Conservation (phyloP, 768 basidiomycete genomes). For the Dioszegia hungarica region DNA sequence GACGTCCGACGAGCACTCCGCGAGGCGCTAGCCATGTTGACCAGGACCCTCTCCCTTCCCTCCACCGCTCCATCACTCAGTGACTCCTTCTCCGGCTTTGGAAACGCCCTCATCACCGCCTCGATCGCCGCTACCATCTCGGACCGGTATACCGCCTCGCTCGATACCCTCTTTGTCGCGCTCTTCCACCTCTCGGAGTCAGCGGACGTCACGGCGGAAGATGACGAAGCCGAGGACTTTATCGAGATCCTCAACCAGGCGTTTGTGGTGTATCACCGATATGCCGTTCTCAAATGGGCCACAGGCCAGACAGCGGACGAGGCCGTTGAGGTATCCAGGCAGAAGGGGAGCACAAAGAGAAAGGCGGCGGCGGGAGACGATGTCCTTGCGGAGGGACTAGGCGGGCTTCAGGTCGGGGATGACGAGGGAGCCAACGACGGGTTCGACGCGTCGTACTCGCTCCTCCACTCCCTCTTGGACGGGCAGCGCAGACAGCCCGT, state of each 20-base stretch:
- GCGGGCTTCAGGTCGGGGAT: constrained; percentile 17
- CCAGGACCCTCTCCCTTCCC: background rate
- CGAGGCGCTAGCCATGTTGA: constrained; percentile 17
- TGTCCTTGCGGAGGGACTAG: constrained; percentile 23
- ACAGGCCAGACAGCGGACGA: constrained; percentile 32
- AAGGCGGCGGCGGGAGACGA: constrained; percentile 21
- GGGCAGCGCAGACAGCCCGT: constrained; percentile 11
- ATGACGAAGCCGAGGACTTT: constrained; percentile 28
- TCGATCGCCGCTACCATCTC: constrained; percentile 16
- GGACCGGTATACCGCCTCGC: constrained; percentile 22
- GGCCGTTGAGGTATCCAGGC: constrained; percentile 1
- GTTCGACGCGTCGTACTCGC: constrained; percentile 26
- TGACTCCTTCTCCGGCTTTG: constrained; percentile 25
- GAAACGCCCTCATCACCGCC: constrained; percentile 30
- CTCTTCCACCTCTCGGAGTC: constrained; percentile 27
- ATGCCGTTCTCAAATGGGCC: constrained; percentile 26
- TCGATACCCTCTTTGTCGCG: constrained; percentile 29
- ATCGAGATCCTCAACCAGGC: constrained; percentile 21
- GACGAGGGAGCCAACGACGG: constrained; percentile 14
- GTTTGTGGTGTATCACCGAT: constrained; percentile 29
- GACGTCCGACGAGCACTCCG: constrained; percentile 11
- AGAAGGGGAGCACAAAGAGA: constrained; percentile 8
- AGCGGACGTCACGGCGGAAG: constrained; percentile 14
- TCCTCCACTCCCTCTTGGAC: constrained; percentile 22
- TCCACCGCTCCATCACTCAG: no score